These are phyloP conservation scores for Pseudogymnoascus sp. DNA, from an alignment of 2,329 filamentous ascomycete species.

Conservation along the genomic window DNA sequence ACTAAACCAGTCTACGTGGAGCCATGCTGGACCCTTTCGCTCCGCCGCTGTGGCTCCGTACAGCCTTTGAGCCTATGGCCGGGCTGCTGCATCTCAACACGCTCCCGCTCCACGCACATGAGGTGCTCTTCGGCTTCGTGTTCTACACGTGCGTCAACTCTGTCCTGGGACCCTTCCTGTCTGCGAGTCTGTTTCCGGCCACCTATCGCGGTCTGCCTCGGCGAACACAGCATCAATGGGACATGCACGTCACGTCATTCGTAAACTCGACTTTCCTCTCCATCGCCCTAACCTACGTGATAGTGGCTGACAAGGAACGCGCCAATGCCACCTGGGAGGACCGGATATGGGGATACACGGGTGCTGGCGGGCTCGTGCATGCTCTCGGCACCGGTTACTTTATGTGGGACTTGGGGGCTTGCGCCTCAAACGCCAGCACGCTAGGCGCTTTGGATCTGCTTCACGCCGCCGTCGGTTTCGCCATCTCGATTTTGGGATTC, in stretches of 20 bases:
- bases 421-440: slow-evolving; percentile 54
- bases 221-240: slow-evolving; percentile 64
- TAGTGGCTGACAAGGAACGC: slow-evolving; percentile 57
- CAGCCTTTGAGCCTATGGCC: slow-evolving; percentile 52
- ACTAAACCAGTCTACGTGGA: slow-evolving; percentile 9
- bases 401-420: slow-evolving; percentile 67
- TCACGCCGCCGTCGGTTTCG: slow-evolving; percentile 41
- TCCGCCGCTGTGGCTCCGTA: slow-evolving; percentile 41
- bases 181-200: slow-evolving; percentile 48
- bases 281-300: slow-evolving; percentile 60
- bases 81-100: slow-evolving; percentile 53
- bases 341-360: slow-evolving; percentile 69
- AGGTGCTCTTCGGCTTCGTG: slow-evolving; percentile 55
- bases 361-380: slow-evolving; percentile 62
- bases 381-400: slow-evolving; percentile 72
- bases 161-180: slow-evolving; percentile 58
- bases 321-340: slow-evolving; percentile 54
- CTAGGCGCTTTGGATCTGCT: slow-evolving; percentile 69
- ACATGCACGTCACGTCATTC: slow-evolving; percentile 73
- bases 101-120: slow-evolving; percentile 67
- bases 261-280: slow-evolving; percentile 66
- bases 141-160: slow-evolving; percentile 61
- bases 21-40: slow-evolving; percentile 67
- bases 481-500: slow-evolving; percentile 70
- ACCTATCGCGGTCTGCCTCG: slow-evolving; percentile 50